phyloP scores from a whole-genome alignment of 2,329 filamentous ascomycete species.

The Fusarium kyushuense region DNA sequence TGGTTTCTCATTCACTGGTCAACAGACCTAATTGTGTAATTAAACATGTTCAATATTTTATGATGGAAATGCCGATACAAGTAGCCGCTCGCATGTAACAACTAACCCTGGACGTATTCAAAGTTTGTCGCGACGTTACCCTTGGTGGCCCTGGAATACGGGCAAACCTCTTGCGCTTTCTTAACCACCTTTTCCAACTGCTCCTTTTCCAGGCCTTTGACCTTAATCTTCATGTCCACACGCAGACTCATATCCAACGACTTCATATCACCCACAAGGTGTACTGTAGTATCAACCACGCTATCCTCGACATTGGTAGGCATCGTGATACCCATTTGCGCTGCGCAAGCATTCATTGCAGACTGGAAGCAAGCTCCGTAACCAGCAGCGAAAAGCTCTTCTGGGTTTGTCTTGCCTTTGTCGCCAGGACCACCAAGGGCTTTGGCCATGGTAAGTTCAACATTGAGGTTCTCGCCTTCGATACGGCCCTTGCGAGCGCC shows the following conservation, averaged over 20 bases:
- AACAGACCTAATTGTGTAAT: neutral
- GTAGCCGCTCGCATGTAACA: too few relatives aligned
- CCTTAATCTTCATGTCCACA: slow-evolving; percentile 28
- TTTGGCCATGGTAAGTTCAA: slow-evolving; percentile 32
- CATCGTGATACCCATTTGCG: slow-evolving; percentile 16
- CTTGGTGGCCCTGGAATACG: slow-evolving; percentile 12
- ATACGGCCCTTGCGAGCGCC: slow-evolving; percentile 26
- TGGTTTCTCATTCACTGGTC: fast-evolving
- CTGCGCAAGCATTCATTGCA: slow-evolving; percentile 24
- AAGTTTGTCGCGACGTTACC: slow-evolving; percentile 12
- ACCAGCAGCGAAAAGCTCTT: slow-evolving; percentile 24
- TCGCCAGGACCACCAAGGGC: slow-evolving; percentile 24
- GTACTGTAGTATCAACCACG: slow-evolving; percentile 23
- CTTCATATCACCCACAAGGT: slow-evolving; percentile 27
- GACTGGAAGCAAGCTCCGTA: slow-evolving; percentile 31
- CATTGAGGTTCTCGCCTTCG: slow-evolving; percentile 29
- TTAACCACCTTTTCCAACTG: slow-evolving; percentile 9
- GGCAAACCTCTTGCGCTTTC: slow-evolving; percentile 13
- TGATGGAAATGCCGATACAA: fast-evolving
- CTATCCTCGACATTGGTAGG: slow-evolving; percentile 18
- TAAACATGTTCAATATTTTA: neutral
- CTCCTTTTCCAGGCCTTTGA: slow-evolving; percentile 6
- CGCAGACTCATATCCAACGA: slow-evolving; percentile 15
- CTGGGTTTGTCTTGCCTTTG: slow-evolving; percentile 21
- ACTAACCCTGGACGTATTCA: slow-evolving; percentile 7